These are phyloP conservation scores for Begonia fuchsioides DNA, from an alignment of 306 rosid species.

Conservation along the genomic window DNA sequence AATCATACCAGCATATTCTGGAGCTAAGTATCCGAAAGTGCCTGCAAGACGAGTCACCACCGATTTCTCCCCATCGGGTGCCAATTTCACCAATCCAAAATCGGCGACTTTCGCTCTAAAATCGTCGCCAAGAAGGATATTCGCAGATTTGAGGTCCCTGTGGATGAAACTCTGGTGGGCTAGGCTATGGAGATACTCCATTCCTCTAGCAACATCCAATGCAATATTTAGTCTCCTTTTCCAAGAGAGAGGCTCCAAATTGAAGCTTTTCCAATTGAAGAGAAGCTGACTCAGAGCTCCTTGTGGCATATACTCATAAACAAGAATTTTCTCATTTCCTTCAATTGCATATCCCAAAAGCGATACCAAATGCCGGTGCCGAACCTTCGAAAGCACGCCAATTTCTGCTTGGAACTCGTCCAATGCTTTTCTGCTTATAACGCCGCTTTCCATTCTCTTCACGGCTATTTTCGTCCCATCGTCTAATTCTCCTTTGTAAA, in stretches of 20 bases:
- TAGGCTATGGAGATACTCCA: slow-evolving; percentile 25
- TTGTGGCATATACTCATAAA: slow-evolving; percentile 55
- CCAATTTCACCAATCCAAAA: slow-evolving; percentile 54
- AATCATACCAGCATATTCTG: slow-evolving; percentile 49
- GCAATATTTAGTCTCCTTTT: slow-evolving; percentile 53
- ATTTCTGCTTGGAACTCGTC: slow-evolving; percentile 53
- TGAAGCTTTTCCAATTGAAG: slow-evolving; percentile 39
- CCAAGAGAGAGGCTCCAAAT: slow-evolving; percentile 50
- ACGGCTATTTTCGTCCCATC: slow-evolving; percentile 52
- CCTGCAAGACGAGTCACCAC: slow-evolving; percentile 51
- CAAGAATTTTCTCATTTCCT: slow-evolving; percentile 48
- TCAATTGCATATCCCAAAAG: slow-evolving; percentile 37
- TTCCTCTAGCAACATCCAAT: slow-evolving; percentile 26
- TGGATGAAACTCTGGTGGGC: slow-evolving; percentile 45
- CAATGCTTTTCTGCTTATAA: slow-evolving; percentile 40
- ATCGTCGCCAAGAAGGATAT: slow-evolving; percentile 48
- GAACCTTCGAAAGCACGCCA: slow-evolving; percentile 42
- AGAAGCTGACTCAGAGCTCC: slow-evolving; percentile 55
- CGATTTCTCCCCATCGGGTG: slow-evolving; percentile 48
- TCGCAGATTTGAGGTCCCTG: slow-evolving; percentile 16
- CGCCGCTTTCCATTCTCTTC: slow-evolving; percentile 45
- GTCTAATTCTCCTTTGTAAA: slow-evolving; percentile 14
- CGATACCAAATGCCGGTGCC: slow-evolving; percentile 56
- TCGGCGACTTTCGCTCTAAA: slow-evolving; percentile 47
- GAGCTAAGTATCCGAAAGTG: slow-evolving; percentile 55